These are phyloP conservation scores for Pyrenopolyporus hunteri DNA, from an alignment of 495 filamentous ascomycete genomes.

Conservation along the genomic window DNA sequence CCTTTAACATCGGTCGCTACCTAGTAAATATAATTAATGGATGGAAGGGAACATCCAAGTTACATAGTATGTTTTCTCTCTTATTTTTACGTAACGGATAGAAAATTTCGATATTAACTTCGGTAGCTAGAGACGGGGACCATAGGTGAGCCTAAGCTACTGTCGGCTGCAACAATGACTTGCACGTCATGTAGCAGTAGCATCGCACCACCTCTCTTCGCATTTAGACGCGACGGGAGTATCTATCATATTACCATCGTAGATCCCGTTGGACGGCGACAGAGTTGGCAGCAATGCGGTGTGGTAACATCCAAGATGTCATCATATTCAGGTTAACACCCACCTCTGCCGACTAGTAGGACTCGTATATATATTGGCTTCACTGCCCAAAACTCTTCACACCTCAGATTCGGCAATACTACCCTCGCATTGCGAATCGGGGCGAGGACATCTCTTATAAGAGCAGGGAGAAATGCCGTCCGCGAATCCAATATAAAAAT, in stretches of 20 bases:
- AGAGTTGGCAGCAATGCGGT: background rate
- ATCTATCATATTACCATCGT: background rate
- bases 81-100: conserved; percentile 32
- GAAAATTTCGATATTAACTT: conserved; percentile 23
- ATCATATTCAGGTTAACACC: conserved; percentile 3
- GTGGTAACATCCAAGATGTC: conserved; percentile 18
- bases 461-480: conserved; percentile 27
- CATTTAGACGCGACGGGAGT: background rate
- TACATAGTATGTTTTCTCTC: background rate
- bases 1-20: too few relatives aligned
- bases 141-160: background rate
- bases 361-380: conserved; percentile 19
- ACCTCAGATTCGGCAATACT: conserved; percentile 12
- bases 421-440: conserved; percentile 6
- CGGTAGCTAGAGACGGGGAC: conserved; percentile 13
- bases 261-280: conserved; percentile 8
- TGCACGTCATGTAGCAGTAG: conserved; percentile 34
- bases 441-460: background rate
- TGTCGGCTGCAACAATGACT: conserved; percentile 27
- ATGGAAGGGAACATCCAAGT: background rate
- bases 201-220: conserved; percentile 24
- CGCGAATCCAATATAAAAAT: conserved; percentile 13
- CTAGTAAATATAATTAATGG: background rate
- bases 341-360: conserved; percentile 13
- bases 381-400: background rate